These are phyloP conservation scores for Bacterosira constricta DNA, from an alignment of 108 stramenopile genomes.

Conservation along the genomic window DNA sequence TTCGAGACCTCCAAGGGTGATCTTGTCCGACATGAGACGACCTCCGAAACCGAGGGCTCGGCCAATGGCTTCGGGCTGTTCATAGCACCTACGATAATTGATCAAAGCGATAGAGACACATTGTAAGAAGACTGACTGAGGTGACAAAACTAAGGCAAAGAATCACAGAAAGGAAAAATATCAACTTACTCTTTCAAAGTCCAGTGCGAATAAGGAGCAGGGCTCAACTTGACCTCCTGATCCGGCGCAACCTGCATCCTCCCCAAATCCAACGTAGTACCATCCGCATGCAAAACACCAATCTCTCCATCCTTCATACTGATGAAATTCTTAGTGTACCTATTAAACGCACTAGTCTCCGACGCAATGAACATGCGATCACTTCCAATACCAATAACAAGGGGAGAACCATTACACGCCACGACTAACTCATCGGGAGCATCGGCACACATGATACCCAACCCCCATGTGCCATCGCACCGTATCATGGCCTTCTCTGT, in stretches of 20 bases:
- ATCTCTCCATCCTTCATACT: constrained; percentile 99
- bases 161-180: not conserved
- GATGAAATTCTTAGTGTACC: constrained; percentile 98
- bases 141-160: not conserved
- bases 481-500: constrained; percentile 79
- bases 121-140: not conserved
- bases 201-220: constrained; percentile 93
- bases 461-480: constrained; percentile 89
- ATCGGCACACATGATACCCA: constrained; percentile 69
- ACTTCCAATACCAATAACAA: constrained; percentile 94
- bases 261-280: constrained; percentile 87
- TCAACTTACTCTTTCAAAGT: constrained; percentile 74
- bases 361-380: constrained; percentile 96
- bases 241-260: constrained; percentile 85
- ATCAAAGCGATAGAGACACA: not conserved
- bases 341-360: constrained; percentile 97
- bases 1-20: constrained; percentile 88
- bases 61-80: constrained; percentile 97
- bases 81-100: constrained; percentile 32
- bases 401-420: constrained; percentile 93
- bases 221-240: constrained; percentile 84
- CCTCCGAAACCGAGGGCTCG: constrained; percentile 91
- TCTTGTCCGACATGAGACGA: constrained; percentile 64
- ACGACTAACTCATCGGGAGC: constrained; percentile 84
- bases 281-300: constrained; percentile 92